Percentiles rank a stretch among this genome's conserved stretches.
These are phyloP conservation scores for Penicillium chermesinum DNA, from an alignment of 495 filamentous ascomycete genomes.

Conservation along the genomic window DNA sequence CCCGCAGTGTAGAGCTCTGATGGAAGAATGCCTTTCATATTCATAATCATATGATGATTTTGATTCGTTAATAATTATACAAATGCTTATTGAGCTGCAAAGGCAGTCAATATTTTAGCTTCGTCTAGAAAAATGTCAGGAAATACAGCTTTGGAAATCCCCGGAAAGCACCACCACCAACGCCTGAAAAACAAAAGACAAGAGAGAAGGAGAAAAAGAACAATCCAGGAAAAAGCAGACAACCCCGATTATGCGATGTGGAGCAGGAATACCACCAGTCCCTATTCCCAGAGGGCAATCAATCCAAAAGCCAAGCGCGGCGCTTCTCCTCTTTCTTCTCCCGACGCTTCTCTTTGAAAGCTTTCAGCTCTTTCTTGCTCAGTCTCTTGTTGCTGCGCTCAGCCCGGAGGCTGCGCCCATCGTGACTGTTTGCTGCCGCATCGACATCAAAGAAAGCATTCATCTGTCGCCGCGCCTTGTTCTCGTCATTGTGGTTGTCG, in stretches of 20 bases:
- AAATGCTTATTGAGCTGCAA: conserved; percentile 2
- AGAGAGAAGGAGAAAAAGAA: conserved; percentile 1
- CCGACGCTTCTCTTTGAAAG: conserved; percentile 65
- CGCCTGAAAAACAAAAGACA: background rate
- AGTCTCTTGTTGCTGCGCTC: conserved; percentile 83
- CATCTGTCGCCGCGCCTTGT: conserved; percentile 85
- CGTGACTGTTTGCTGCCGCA: conserved; percentile 87
- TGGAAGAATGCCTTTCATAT: background rate
- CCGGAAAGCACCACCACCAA: conserved; percentile 1
- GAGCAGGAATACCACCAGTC: background rate
- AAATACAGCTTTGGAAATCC: conserved; percentile 1
- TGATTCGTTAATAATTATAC: conserved; percentile 8
- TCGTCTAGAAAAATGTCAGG: conserved; percentile 17
- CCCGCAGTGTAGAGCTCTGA: conserved; percentile 6
- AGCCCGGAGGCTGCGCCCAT: conserved; percentile 86
- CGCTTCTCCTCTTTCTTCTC: conserved; percentile 94
- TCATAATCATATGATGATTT: too few species aligned
- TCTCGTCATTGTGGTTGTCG: conserved; percentile 79
- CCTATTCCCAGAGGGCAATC: background rate
- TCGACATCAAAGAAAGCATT: conserved; percentile 97
- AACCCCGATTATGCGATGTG: conserved; percentile 14
- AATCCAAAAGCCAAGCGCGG: conserved; percentile 81
- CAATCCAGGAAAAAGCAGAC: conserved; percentile 21
- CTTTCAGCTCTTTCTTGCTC: conserved; percentile 75
- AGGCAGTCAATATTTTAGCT: background rate